A percentile compares a stretch with the other conserved stretches of the same genome.
Conservation (phyloP, 2,329 filamentous ascomycete genomes). For the Chrysosporium queenslandicum region DNA sequence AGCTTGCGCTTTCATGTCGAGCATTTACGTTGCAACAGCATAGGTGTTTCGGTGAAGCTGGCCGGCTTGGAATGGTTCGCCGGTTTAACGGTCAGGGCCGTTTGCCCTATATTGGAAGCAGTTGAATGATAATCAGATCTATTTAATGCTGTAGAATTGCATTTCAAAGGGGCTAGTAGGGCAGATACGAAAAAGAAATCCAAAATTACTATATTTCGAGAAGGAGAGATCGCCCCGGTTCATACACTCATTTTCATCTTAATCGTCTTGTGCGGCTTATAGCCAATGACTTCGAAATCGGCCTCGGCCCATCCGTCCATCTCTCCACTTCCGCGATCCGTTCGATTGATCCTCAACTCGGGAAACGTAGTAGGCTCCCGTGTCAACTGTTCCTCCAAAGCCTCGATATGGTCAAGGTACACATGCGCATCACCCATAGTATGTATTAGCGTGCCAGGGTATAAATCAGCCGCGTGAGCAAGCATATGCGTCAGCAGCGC, state of each 20-base stretch:
- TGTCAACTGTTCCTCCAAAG: constrained; percentile 67
- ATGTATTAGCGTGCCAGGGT: constrained; percentile 80
- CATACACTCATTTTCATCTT: constrained; percentile 98
- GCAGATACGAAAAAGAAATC: too few relatives aligned
- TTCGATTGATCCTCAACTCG: constrained; percentile 59
- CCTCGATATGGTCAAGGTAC: constrained; percentile 85
- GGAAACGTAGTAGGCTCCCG: constrained; percentile 76
- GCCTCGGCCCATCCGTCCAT: constrained; percentile 87
- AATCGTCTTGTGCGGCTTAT: constrained; percentile 83
- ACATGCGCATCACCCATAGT: constrained; percentile 98
- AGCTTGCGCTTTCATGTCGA: not conserved
- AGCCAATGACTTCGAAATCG: constrained; percentile 79
- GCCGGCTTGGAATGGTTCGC: not conserved
- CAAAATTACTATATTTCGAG: not conserved
- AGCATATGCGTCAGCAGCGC: constrained; percentile 92
- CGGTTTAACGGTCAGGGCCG: not conserved
- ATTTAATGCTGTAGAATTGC: too few relatives aligned
- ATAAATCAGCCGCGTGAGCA: constrained; percentile 71
- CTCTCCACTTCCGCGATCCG: constrained; percentile 64
- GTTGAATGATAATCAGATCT: not conserved
- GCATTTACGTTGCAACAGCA: not conserved
- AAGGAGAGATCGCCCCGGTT: constrained; percentile 6
- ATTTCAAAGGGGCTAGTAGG: not conserved
- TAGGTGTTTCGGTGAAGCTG: not conserved
- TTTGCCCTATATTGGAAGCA: not conserved